Evolutionary conservation across 2,329 filamentous ascomycete species (phyloP).

Genomic region (Phyllosticta ampelicida): DNA sequence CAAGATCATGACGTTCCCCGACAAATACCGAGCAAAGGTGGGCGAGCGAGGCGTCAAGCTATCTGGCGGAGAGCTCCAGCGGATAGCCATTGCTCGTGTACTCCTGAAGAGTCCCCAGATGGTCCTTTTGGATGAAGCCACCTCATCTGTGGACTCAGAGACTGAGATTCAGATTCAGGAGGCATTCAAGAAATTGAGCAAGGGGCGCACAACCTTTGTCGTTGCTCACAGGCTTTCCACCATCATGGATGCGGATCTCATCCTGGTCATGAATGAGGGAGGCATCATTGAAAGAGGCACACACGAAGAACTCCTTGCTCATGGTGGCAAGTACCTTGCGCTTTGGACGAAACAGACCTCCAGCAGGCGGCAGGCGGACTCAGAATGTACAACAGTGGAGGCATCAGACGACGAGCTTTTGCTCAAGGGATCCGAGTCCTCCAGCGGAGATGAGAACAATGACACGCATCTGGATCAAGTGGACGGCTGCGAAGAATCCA

Average conservation of each 20-base stretch:
- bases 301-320: slow-evolving; percentile 62
- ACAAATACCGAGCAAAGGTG: slow-evolving; percentile 29
- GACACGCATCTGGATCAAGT: not conserved
- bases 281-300: slow-evolving; percentile 67
- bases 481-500: not conserved
- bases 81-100: slow-evolving; percentile 60
- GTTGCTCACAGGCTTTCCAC: slow-evolving; percentile 73
- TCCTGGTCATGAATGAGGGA: slow-evolving; percentile 69
- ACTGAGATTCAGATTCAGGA: slow-evolving; percentile 58
- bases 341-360: slow-evolving; percentile 80
- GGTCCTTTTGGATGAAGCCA: slow-evolving; percentile 78
- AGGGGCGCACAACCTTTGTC: slow-evolving; percentile 55
- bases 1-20: slow-evolving; percentile 48
- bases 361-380: not conserved
- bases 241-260: slow-evolving; percentile 77
- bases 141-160: slow-evolving; percentile 70
- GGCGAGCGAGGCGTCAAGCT: slow-evolving; percentile 35
- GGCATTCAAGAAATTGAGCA: slow-evolving; percentile 47
- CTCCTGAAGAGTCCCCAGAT: slow-evolving; percentile 72
- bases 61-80: slow-evolving; percentile 56
- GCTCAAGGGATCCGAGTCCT: not conserved
- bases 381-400: not conserved
- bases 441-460: not conserved
- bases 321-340: slow-evolving; percentile 63
- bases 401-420: not conserved